Base-by-base conservation (phyloP, 2,329 filamentous ascomycete species). In the Ascosphaera acerosa region DNA sequence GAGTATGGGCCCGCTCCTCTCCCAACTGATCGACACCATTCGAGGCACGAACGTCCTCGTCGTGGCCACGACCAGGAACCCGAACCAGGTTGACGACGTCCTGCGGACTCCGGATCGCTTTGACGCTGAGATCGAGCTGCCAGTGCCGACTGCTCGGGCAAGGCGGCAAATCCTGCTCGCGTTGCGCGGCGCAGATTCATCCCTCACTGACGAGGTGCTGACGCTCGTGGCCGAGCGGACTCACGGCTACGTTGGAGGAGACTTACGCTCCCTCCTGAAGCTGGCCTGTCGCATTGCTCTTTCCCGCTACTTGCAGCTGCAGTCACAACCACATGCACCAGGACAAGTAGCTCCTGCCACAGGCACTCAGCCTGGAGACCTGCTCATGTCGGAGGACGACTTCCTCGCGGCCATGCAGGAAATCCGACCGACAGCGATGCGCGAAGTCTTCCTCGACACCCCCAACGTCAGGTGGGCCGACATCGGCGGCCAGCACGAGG, bases 381-480 rank as follows among this genome's bases (percentile, higher is more conserved):
- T 55, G 18, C 34, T 41, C 15, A 51, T 55, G 22, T 37, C 38
- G 16, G 50, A 53, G 30, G 29, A 36, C 4, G 53, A 55, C 34
- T 40, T 55, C 29, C 18, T 47, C 19, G 41, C 43, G 23, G 77
- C 80, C 1, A 59, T 84, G 20, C 59, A 64, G 22, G 54, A 65
- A 33, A 69, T 81, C n/a, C 64, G 67, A 7, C 80, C 84, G 1
- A 81, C 75, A 1, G 77, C 80, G 3, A 84, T 94, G 66, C 71
- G 78, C 39, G 81, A 89, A 44, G 70, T 91, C 33, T 78, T 87
- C 45, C 61, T 92, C 29, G 77, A 89, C 44, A 82, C 78, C 6
- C 82, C 81, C 0, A 81, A 76, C 10, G 71, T 90, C 17, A 65
- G 64, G 48, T 94, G 81, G 81, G 60, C 64, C 30, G 78, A 92